These are phyloP conservation scores for Nepenthes gracilis DNA, from an alignment of 148 eudicot species.

Conservation along the genomic window DNA sequence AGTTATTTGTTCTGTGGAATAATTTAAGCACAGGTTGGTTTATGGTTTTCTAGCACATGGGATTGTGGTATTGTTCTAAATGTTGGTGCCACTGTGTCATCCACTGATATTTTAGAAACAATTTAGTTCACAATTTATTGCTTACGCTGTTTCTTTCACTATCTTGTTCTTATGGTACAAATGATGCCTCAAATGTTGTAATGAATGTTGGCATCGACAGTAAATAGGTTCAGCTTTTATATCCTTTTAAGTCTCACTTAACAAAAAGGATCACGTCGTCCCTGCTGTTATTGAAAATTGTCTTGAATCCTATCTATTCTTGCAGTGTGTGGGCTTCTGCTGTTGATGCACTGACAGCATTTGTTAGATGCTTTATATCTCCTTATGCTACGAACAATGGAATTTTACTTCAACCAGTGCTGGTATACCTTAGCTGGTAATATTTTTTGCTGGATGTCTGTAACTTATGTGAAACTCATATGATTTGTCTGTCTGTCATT, in stretches of 20 bases:
- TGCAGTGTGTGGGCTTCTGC: conserved; percentile 86
- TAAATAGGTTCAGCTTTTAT: too few relatives aligned
- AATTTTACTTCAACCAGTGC: conserved; percentile 92
- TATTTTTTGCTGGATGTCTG: neutral
- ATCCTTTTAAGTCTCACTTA: too few relatives aligned
- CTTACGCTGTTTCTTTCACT: neutral
- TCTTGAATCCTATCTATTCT: conserved; percentile 7
- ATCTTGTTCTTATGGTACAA: neutral
- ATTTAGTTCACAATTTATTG: too few relatives aligned
- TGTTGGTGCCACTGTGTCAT: too few relatives aligned
- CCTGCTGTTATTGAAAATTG: neutral
- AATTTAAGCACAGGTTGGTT: too few relatives aligned
- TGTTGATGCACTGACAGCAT: conserved; percentile 84
- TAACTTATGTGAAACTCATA: conserved; percentile 1
- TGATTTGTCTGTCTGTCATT: conserved; percentile 1
- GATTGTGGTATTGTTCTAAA: too few relatives aligned
- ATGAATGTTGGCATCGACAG: neutral
- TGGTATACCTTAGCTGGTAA: conserved; percentile 80
- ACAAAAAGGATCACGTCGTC: too few relatives aligned
- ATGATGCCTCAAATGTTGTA: neutral
- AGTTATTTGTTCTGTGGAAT: too few relatives aligned
- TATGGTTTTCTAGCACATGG: too few relatives aligned
- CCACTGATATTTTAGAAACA: too few relatives aligned
- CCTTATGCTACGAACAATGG: conserved; percentile 47
- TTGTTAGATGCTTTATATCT: conserved; percentile 70